Conservation (phyloP, 495 filamentous ascomycete genomes). For the Neurospora hispaniola region DNA sequence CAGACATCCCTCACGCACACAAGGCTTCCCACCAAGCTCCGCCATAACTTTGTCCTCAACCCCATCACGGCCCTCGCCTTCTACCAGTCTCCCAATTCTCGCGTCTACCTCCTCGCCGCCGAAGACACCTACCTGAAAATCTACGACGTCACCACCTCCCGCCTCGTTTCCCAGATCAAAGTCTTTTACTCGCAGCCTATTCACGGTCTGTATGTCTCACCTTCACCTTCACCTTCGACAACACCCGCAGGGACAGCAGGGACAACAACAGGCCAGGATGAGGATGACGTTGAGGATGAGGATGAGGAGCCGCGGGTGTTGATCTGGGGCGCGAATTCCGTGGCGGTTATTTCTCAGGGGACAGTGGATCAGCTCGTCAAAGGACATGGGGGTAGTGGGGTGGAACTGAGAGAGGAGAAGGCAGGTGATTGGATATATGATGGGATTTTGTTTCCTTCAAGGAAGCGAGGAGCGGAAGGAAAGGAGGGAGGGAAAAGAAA, state of each 20-base stretch:
- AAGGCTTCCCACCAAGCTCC: slow-evolving; percentile 12
- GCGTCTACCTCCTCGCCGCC: slow-evolving; percentile 51
- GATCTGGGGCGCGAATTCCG: slow-evolving; percentile 47
- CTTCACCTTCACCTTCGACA: background rate
- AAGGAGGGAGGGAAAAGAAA: background rate
- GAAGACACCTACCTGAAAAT: slow-evolving; percentile 65
- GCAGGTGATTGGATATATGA: slow-evolving; percentile 79
- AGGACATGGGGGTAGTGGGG: background rate
- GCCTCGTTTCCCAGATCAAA: slow-evolving; percentile 26
- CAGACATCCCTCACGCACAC: background rate
- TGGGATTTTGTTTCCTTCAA: slow-evolving; percentile 38
- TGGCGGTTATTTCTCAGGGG: slow-evolving; percentile 16
- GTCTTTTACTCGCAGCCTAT: slow-evolving; percentile 57
- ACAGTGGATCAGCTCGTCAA: slow-evolving; percentile 15
- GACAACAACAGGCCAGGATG: too few species aligned
- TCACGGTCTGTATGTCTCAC: slow-evolving; percentile 49
- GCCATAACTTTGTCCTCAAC: slow-evolving; percentile 28
- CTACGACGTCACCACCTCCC: slow-evolving; percentile 33
- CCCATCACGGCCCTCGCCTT: slow-evolving; percentile 52
- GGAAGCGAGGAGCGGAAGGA: too few species aligned
- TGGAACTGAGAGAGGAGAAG: slow-evolving; percentile 7
- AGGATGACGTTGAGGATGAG: background rate
- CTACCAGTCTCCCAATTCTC: slow-evolving; percentile 6
- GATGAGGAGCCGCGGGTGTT: slow-evolving; percentile 20
- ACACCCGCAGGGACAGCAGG: background rate